Conservation (phyloP, 2,329 filamentous ascomycete genomes). For the Trichoderma sp. region DNA sequence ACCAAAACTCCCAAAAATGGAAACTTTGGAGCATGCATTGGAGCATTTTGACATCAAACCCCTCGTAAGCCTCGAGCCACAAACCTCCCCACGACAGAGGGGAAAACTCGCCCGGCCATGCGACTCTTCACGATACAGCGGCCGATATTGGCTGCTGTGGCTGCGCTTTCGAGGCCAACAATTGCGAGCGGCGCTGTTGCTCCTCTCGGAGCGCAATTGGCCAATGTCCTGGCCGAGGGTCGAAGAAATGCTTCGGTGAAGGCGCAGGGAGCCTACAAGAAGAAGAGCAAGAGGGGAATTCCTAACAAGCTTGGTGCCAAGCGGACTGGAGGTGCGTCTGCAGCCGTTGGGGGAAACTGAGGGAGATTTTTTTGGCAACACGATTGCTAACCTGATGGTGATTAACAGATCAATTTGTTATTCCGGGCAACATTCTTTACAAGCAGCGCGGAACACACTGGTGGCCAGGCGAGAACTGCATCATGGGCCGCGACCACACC, state of each 20-base stretch:
- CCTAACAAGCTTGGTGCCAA: slow-evolving; percentile 91
- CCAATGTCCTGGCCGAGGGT: slow-evolving; percentile 50
- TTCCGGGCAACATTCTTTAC: slow-evolving; percentile 97
- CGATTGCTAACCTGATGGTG: neutral
- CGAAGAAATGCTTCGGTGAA: slow-evolving; percentile 61
- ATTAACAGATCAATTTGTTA: slow-evolving; percentile 78
- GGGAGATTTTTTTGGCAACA: neutral
- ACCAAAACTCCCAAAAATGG: slow-evolving; percentile 24
- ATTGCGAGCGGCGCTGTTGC: slow-evolving; percentile 27
- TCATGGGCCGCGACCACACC: slow-evolving; percentile 94
- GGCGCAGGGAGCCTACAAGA: slow-evolving; percentile 68
- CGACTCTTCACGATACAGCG: slow-evolving; percentile 50
- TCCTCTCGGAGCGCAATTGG: slow-evolving; percentile 36
- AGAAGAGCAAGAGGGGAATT: slow-evolving; percentile 60
- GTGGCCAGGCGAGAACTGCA: slow-evolving; percentile 94
- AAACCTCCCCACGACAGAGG: neutral
- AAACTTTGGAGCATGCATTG: slow-evolving; percentile 2
- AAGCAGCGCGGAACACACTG: slow-evolving; percentile 92
- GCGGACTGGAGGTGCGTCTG: slow-evolving; percentile 74
- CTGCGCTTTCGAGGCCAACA: slow-evolving; percentile 35
- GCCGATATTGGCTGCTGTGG: slow-evolving; percentile 44
- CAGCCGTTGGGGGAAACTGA: neutral
- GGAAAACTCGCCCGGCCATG: slow-evolving; percentile 39
- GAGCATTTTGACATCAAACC: slow-evolving; percentile 22
- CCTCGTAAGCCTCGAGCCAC: slow-evolving; percentile 3